Evolutionary conservation across 2,329 filamentous ascomycete genomes (phyloP), one percentile per base, ranked within the genome.

Genomic region (Scleromitrula shiraiana): DNA sequence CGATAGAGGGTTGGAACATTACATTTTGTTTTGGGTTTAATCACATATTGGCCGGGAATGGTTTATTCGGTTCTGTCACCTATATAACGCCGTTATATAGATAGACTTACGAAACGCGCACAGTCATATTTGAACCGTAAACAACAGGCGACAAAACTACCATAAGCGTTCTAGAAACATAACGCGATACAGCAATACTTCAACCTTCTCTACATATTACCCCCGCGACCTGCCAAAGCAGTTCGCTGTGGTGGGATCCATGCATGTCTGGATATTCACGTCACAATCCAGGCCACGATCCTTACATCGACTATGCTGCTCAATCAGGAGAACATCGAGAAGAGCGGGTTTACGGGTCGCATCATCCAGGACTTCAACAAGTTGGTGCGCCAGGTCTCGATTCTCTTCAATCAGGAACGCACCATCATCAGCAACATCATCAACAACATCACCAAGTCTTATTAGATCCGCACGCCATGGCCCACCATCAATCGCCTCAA

Each of bases 201-300:
- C 56, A 60, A 52, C 57, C 56, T 50, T 51, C 61, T 57, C 46
- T 57, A 50, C n/a, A 41, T 76, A 65, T 72, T 78, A 64, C 76
- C 67, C 68, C 73, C 77, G 78, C 76, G 76, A 74, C 76, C 80
- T 80, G 81, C 79, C 78, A 81, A 81, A 78, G 82, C 80, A 80
- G 72, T 70, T 76, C 75, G 81, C 80, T 85, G 82, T 85, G 81
- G 82, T 80, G 79, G 79, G 76, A 79, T 78, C 79, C 76, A 84
- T 84, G 80, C 69, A 77, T 63, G 62, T 64, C 62, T 60, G 58
- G 56, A 69, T 87, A 86, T 74, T 78, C 80, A 76, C 74, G 79
- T 70, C 76, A 75, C 64, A 66, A 71, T 67, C 78, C 54, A 52
- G 56, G 55, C 46, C 59, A 61, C 57, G 56, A 62, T 73, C 84